Evolutionary conservation across 2,329 filamentous ascomycete genomes (phyloP).

Genomic region (Pleochaeta shiraiana): DNA sequence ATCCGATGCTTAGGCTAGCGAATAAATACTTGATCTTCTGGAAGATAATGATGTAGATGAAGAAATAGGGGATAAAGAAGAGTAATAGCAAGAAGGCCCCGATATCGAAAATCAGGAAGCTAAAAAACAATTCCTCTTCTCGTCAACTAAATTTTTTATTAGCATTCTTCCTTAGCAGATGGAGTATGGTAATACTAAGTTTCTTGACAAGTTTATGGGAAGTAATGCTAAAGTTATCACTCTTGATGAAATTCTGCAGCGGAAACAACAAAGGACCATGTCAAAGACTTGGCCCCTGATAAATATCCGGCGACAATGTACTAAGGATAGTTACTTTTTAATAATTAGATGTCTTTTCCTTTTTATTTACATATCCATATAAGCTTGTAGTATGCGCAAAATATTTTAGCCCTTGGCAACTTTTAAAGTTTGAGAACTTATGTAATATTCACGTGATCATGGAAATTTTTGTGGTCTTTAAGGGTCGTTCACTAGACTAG

Average conservation of each 20-base stretch:
- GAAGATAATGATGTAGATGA: too few relatives aligned
- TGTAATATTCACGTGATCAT: too few relatives aligned
- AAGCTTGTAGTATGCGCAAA: too few relatives aligned
- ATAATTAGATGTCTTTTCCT: too few relatives aligned
- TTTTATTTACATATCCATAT: too few relatives aligned
- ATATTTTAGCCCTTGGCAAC: too few relatives aligned
- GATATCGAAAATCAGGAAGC: not conserved
- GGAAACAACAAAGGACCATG: not conserved
- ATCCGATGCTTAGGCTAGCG: not conserved
- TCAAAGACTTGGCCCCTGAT: not conserved
- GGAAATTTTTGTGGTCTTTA: too few relatives aligned
- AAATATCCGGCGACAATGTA: not conserved
- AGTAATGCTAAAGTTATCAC: not conserved
- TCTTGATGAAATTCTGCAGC: not conserved
- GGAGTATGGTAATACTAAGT: not conserved
- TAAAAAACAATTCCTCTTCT: not conserved
- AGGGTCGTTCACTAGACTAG: too few relatives aligned
- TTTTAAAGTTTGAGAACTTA: too few relatives aligned
- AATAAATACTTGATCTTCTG: not conserved
- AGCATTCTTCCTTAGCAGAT: not conserved
- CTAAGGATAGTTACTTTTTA: too few relatives aligned
- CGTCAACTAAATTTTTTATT: not conserved
- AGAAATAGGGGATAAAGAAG: not conserved
- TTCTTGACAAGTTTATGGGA: not conserved
- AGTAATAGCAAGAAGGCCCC: not conserved